A percentile compares a stretch with the other conserved stretches of the same genome.
phyloP scores from a whole-genome alignment of 2,329 filamentous ascomycete species.

The Diaporthe destruens region DNA sequence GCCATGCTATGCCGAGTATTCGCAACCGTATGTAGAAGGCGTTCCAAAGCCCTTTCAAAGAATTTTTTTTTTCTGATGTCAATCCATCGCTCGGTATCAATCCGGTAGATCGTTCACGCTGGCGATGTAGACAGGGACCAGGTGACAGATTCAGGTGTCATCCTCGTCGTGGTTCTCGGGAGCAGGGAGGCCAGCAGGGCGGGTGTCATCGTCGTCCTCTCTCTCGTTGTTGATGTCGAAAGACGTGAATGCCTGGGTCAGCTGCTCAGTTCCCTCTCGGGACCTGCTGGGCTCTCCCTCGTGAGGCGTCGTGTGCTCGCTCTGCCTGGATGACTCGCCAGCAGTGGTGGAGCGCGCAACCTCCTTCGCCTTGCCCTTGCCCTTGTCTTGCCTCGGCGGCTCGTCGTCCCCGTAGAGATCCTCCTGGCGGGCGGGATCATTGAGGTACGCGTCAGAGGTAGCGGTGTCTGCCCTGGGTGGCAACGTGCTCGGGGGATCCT shows the following conservation, averaged over 20 bases:
- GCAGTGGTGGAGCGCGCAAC: background rate
- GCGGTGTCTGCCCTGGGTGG: background rate
- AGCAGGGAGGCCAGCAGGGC: background rate
- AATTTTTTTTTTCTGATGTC: background rate
- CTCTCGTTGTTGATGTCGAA: background rate
- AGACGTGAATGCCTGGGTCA: background rate
- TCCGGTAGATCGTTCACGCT: background rate
- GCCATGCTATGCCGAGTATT: background rate
- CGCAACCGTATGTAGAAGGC: background rate
- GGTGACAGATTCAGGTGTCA: background rate
- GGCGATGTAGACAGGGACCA: background rate
- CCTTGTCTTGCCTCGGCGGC: background rate
- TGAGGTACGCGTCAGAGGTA: background rate
- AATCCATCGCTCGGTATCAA: too few relatives aligned
- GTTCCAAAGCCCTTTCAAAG: background rate
- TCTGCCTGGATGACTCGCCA: background rate
- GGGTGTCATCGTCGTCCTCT: background rate
- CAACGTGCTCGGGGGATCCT: background rate
- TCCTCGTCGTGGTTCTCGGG: background rate
- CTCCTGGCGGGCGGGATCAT: conserved; percentile 4
- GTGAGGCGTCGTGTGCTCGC: background rate
- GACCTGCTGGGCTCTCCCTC: background rate
- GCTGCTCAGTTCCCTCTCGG: background rate
- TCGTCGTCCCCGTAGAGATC: background rate
- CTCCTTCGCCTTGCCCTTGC: conserved; percentile 3